Base-by-base conservation (phyloP, 164 flowering plant genomes). In the Chimonanthus praecox region DNA sequence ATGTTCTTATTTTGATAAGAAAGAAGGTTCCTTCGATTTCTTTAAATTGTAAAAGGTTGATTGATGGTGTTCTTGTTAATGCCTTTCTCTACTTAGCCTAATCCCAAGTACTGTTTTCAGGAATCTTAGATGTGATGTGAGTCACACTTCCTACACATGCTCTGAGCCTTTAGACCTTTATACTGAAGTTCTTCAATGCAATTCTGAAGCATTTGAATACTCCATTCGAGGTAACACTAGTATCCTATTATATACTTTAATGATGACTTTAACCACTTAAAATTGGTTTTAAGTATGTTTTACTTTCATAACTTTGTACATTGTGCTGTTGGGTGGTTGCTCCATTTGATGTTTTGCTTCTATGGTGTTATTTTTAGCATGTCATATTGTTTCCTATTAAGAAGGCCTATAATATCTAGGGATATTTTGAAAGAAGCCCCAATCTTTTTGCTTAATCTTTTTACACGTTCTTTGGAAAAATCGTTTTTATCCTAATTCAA, bases 201-300 rank as follows among this genome's bases (percentile, higher is more conserved):
- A 89, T 78, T 74, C 89, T 67, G 85, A 87, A 71, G 97, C 97
- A 71, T 89, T 94, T 77, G 87, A 86, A 74, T 83, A 69, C 73
- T 78, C 70, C 51, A 54, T 74, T 84, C 89, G 91, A 87, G 99
- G 98, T 94, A 89, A 85, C 80, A 62, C 69, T 79, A 78, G 81
- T 80, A 68, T 74, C 58, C 74, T 43, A 54, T 9, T 49, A 7
- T 71, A 44, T 20, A 20, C 10, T 18, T 13, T 49, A 47, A 10
- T 63, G 7, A 6, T 63, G 67, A 16, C n/a, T n/a, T 44, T 18
- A 8, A 33, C 33, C 33, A 33, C 33, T 33, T 44, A 3, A n/a
- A 47, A 9, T n/a, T 5, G 7, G 10, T 16, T 65, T 6, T 65
- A 8, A 15, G 46, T 33, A 16, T 63, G 21, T 63, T 63, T 63